Conservation (phyloP, 331 rosid species). For the Malus hybrid region DNA sequence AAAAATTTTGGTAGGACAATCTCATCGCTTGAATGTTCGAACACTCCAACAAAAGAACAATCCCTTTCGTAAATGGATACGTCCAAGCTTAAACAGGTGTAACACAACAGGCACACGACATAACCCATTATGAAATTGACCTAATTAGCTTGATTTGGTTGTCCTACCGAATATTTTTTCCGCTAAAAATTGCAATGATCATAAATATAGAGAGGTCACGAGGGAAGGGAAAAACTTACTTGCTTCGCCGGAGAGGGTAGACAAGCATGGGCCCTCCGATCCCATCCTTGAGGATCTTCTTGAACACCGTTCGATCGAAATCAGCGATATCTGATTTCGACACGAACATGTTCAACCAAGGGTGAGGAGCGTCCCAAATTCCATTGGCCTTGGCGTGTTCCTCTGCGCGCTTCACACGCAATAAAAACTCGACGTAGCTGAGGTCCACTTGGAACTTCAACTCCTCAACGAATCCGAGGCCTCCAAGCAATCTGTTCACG, state of each 20-base stretch:
- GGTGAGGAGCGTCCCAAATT: conserved; percentile 86
- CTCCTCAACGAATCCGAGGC: conserved; percentile 44
- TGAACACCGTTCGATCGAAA: conserved; percentile 69
- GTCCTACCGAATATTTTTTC: no score
- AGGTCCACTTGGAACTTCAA: conserved; percentile 60
- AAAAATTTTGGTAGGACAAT: no score
- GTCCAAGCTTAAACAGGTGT: no score
- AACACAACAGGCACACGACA: no score
- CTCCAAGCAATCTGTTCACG: conserved; percentile 40
- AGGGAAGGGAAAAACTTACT: conserved; percentile 29
- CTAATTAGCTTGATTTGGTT: no score
- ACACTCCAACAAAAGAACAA: no score
- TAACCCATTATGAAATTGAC: no score
- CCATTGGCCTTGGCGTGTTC: conserved; percentile 61
- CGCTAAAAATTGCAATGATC: no score
- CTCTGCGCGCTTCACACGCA: conserved; percentile 82
- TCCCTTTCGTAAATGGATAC: no score
- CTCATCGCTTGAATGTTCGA: no score
- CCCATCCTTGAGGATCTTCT: conserved; percentile 59
- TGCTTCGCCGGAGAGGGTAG: conserved; percentile 73
- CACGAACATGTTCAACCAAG: conserved; percentile 85
- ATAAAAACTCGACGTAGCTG: conserved; percentile 53
- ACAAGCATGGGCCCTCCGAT: conserved; percentile 88
- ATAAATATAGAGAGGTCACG: neutral
- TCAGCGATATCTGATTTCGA: conserved; percentile 48